These are phyloP conservation scores for Ceratocystiopsis brevicomis DNA, from an alignment of 2,329 filamentous ascomycete genomes.

Conservation along the genomic window DNA sequence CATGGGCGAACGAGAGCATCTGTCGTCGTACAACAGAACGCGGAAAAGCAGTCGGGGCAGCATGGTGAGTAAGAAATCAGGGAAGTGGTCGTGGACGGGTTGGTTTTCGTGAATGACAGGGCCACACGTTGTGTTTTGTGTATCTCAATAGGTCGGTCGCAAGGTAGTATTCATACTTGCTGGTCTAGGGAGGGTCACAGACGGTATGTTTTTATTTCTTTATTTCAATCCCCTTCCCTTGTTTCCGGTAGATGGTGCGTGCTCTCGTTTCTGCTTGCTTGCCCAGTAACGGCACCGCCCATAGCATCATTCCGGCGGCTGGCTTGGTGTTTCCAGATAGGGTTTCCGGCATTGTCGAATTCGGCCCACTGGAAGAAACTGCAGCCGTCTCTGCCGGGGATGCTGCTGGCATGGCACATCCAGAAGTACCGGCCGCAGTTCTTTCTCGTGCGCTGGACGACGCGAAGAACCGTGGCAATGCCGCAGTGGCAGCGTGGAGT, in stretches of 20 bases:
- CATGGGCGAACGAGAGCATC: no score
- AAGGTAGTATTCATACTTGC: neutral
- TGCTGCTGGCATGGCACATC: constrained; percentile 71
- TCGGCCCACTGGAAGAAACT: constrained; percentile 70
- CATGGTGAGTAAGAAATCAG: constrained; percentile 7
- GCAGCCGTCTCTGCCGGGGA: constrained; percentile 50
- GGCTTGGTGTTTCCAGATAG: constrained; percentile 31
- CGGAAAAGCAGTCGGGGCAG: constrained; percentile 7
- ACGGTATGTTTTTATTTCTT: neutral
- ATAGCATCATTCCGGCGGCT: no score
- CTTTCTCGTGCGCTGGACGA: constrained; percentile 60
- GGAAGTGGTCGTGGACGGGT: constrained; percentile 10
- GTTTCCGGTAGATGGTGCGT: neutral
- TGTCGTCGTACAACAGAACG: neutral
- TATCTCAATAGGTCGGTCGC: neutral
- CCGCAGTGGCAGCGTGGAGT: constrained; percentile 66
- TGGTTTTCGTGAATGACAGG: constrained; percentile 7
- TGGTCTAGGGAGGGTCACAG: no score
- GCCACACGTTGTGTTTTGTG: neutral
- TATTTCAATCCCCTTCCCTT: neutral
- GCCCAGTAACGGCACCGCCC: no score
- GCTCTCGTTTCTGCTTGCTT: neutral
- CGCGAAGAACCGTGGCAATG: constrained; percentile 49
- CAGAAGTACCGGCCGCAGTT: constrained; percentile 67
- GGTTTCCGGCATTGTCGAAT: constrained; percentile 73